Evolutionary conservation across 495 filamentous ascomycete species (phyloP), one percentile per base, ranked within the genome.

Genomic region (Penicillium arizonense): DNA sequence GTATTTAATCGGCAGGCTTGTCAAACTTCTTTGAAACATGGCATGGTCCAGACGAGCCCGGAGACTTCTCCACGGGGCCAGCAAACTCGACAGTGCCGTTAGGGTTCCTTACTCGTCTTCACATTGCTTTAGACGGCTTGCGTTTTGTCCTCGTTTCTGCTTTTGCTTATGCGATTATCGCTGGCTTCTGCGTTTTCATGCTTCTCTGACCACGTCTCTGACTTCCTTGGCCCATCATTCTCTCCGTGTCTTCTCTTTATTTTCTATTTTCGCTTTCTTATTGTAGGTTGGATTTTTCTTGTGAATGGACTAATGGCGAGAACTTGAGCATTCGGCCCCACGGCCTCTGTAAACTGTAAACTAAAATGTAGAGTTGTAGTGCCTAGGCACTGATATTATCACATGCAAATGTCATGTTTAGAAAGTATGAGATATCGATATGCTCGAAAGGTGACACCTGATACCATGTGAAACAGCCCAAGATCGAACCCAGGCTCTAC

Each of bases 281-380:
- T 61, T 71, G 65, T 70, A 70, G 59, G 71, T 73, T 75, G 72
- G 70, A 71, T 50, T 73, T 72, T 63, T 63, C 58, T 57, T 71
- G 52, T 62, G 62, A 71, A 68, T 65, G 70, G 56, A 70, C 59
- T 73, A 74, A 74, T 73, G 67, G 69, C 63, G 61, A 71, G 62
- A 63, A 68, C 58, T 51, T 57, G 48, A 40, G 34, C 28, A 33
- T 43, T 18, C 33, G 28, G 36, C 48, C 52, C 56, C 52, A 61
- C 52, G 55, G 50, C 52, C 56, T 53, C 23, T 12, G 20, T 51
- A 32, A 40, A 52, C n/a, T 16, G 8, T 30, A 30, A 30, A 41
- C 14, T 50, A 38, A 28, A 20, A 30, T 41, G 47, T 42, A 35
- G 1, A 10, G 11, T n/a, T 33, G 7, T 35, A 2, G 6, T 37